These are phyloP conservation scores for Fraxinus pennsylvanica DNA, from an alignment of 257 asterid species.

Conservation along the genomic window DNA sequence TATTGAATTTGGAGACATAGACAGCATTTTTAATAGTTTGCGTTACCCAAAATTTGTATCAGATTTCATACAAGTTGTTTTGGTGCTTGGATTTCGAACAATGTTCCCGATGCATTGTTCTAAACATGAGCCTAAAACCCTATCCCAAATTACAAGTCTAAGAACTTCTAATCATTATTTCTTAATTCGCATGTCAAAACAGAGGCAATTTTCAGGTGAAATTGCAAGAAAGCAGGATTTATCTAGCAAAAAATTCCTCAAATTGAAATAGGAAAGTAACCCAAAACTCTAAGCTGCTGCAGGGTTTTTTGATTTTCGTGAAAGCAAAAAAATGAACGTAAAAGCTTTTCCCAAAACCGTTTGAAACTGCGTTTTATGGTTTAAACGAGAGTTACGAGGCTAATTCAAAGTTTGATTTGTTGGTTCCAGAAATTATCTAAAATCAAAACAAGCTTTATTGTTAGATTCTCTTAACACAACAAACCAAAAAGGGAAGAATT, in stretches of 20 bases:
- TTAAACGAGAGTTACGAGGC: constrained; percentile 5
- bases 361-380: constrained; percentile 16
- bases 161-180: constrained; percentile 13
- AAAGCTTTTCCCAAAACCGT: constrained; percentile 15
- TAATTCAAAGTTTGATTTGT: background rate
- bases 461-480: background rate
- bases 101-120: constrained; percentile 37
- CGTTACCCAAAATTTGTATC: background rate
- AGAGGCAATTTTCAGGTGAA: constrained; percentile 13
- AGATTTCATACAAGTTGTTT: constrained; percentile 9
- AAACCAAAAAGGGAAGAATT: background rate
- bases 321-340: constrained; percentile 14
- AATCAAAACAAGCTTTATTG: background rate
- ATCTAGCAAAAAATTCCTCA: background rate
- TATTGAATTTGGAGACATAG: constrained; percentile 55
- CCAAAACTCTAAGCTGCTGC: background rate
- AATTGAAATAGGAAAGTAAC: constrained; percentile 12
- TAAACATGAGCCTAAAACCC: constrained; percentile 33
- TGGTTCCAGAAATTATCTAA: constrained; percentile 7
- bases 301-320: background rate
- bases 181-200: constrained; percentile 3
- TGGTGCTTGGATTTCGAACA: constrained; percentile 34
- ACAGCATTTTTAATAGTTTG: constrained; percentile 42
- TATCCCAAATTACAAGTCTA: constrained; percentile 26
- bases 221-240: constrained; percentile 28